Conservation (phyloP, 116 monocot genomes). For the Papilionanthe hybrid region DNA sequence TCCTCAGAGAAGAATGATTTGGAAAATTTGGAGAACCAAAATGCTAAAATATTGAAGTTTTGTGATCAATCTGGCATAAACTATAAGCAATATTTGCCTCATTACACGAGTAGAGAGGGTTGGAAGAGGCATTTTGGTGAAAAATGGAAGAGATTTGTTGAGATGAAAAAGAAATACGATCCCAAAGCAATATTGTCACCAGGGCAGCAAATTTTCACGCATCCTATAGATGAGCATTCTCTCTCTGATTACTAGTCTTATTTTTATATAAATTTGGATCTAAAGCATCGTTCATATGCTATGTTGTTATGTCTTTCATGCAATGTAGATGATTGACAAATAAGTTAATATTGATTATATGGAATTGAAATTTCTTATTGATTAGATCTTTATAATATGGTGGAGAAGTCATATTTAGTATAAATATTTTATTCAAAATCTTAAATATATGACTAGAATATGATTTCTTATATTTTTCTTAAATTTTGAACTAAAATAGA, state of each 20-base stretch:
- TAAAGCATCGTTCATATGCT: no score
- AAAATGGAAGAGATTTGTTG: slow-evolving; percentile 39
- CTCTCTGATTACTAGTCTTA: background rate
- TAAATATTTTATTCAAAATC: no score
- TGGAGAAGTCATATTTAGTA: no score
- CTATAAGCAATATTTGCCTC: slow-evolving; percentile 64
- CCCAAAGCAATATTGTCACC: slow-evolving; percentile 60
- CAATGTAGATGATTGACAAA: no score
- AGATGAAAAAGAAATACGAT: slow-evolving; percentile 55
- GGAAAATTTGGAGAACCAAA: slow-evolving; percentile 33
- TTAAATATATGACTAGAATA: no score
- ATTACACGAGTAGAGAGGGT: slow-evolving; percentile 27
- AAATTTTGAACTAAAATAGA: no score
- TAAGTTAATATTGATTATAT: no score
- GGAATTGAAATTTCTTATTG: no score
- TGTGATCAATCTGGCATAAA: slow-evolving; percentile 32
- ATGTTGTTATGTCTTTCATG: no score
- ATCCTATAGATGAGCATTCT: background rate
- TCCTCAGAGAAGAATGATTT: slow-evolving; percentile 23
- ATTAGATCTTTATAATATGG: no score
- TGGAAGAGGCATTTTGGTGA: slow-evolving; percentile 64
- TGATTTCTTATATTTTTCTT: no score
- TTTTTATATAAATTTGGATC: background rate
- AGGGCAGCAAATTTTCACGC: slow-evolving; percentile 58
- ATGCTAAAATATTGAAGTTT: slow-evolving; percentile 36